Evolutionary conservation across 257 asterid genomes (phyloP), one percentile per base, ranked within the genome.

Genomic region (Gardenia jasminoides): DNA sequence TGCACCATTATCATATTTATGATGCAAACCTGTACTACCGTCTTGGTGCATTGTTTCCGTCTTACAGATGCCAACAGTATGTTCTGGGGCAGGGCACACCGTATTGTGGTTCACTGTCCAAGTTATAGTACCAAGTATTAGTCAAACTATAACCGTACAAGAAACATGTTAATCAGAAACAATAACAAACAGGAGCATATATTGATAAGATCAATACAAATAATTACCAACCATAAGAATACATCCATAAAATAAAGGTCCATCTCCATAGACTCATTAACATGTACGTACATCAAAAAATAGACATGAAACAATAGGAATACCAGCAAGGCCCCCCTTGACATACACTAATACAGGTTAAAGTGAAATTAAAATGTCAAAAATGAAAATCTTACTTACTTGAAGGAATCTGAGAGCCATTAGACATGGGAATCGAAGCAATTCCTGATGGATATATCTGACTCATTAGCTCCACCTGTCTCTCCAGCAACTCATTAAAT

Each of bases 401-500:
- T 86, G 88, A 74, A 52, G 78, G 83, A 78, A 85, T 72, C 79
- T 82, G 94, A 77, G 92, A 83, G 80, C 90, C 94, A 85, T 87
- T 88, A 47, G 94, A 78, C 76, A 83, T 44, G 50, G 91, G 80
- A 65, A 84, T 65, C 56, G 93, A 75, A 83, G 88, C 65, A 84
- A 81, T 82, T 76, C 79, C 85, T 6, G 89, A 30, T 46, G 87
- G 83, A 75, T 74, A 75, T 28, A 90, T 79, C 70, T 87, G 91
- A 66, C 36, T 85, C 91, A 88, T 88, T 74, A 91, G 87, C 87
- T 91, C 91, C 65, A 85, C 87, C 87, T 95, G 99, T 82, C 88
- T 90, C 86, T 92, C 93, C 70, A 95, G 94, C 89, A 95, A 85
- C 78, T 86, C 86, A 72, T 95, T 95, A 81, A 95, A 93, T 83